phyloP scores from a whole-genome alignment of 2,329 filamentous ascomycete species.

The Stagonosporopsis vannaccii region DNA sequence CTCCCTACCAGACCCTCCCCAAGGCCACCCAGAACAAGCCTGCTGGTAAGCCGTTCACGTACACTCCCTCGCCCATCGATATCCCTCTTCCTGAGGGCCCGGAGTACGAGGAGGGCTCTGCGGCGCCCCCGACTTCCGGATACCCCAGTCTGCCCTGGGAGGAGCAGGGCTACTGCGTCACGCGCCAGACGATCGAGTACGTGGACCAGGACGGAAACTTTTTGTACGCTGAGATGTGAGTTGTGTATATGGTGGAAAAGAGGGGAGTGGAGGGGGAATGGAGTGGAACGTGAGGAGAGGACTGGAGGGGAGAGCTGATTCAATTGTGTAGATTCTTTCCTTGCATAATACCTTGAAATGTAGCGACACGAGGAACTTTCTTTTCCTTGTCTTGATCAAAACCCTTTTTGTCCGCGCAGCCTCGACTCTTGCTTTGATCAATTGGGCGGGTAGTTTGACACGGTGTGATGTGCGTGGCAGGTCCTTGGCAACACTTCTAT shows the following conservation, averaged over 20 bases:
- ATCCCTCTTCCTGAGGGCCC: constrained; percentile 23
- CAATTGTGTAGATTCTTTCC: constrained; percentile 8
- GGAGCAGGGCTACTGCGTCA: constrained; percentile 42
- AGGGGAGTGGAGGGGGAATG: not conserved
- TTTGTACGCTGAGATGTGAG: constrained; percentile 36
- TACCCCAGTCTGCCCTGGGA: constrained; percentile 31
- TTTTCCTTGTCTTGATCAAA: not conserved
- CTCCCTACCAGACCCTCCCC: constrained; percentile 37
- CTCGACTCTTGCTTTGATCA: too few species aligned
- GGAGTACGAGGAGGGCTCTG: constrained; percentile 19
- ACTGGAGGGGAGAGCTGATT: not conserved
- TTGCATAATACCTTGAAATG: constrained; percentile 13
- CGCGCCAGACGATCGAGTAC: constrained; percentile 43
- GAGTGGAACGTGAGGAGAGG: not conserved
- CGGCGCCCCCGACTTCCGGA: constrained; percentile 21
- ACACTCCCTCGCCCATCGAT: constrained; percentile 32
- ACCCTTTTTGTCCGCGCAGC: too few species aligned
- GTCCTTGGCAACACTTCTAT: too few species aligned
- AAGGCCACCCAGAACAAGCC: constrained; percentile 38
- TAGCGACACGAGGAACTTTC: not conserved
- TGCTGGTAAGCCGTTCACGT: constrained; percentile 40
- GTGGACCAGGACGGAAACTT: constrained; percentile 44
- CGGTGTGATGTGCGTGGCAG: too few species aligned
- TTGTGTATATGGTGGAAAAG: not conserved
- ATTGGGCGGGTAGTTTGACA: too few species aligned